phyloP scores from a whole-genome alignment of 2,329 filamentous ascomycete genomes.

The Camillea tinctor region DNA sequence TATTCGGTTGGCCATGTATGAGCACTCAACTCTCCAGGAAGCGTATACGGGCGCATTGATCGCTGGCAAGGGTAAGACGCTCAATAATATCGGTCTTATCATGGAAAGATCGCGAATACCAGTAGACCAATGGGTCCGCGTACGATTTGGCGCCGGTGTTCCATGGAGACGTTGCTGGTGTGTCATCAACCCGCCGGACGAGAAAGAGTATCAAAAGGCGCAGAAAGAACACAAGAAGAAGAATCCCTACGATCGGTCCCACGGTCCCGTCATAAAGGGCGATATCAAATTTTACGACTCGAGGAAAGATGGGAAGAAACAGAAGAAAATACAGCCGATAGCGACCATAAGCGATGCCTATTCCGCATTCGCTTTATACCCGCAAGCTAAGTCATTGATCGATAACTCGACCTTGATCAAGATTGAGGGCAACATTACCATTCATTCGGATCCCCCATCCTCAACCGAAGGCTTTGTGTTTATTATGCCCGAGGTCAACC shows the following conservation, averaged over 20 bases:
- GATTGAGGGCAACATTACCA: conserved; percentile 85
- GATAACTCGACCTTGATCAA: conserved; percentile 94
- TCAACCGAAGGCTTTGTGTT: conserved; percentile 93
- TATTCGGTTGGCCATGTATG: conserved; percentile 90
- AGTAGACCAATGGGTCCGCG: conserved; percentile 90
- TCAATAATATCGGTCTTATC: conserved; percentile 89
- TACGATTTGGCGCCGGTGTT: conserved; percentile 92
- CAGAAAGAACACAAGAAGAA: conserved; percentile 82
- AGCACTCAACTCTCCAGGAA: conserved; percentile 89
- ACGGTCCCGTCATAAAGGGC: conserved; percentile 69
- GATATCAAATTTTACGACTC: conserved; percentile 94
- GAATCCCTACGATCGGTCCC: conserved; percentile 76
- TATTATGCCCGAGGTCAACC: conserved; percentile 91
- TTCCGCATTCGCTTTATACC: conserved; percentile 92
- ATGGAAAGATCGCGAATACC: conserved; percentile 77
- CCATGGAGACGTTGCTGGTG: conserved; percentile 98
- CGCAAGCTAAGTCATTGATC: conserved; percentile 88
- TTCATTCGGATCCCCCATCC: conserved; percentile 75
- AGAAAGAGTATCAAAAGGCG: conserved; percentile 83
- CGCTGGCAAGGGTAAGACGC: conserved; percentile 82
- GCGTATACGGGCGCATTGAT: conserved; percentile 95
- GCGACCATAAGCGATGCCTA: conserved; percentile 89
- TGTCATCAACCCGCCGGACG: conserved; percentile 86
- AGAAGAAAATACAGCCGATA: conserved; percentile 86
- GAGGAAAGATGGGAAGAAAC: conserved; percentile 71